Evolutionary conservation across 208 protist genomes (phyloP).

Genomic region (Trypanosoma grayi): DNA sequence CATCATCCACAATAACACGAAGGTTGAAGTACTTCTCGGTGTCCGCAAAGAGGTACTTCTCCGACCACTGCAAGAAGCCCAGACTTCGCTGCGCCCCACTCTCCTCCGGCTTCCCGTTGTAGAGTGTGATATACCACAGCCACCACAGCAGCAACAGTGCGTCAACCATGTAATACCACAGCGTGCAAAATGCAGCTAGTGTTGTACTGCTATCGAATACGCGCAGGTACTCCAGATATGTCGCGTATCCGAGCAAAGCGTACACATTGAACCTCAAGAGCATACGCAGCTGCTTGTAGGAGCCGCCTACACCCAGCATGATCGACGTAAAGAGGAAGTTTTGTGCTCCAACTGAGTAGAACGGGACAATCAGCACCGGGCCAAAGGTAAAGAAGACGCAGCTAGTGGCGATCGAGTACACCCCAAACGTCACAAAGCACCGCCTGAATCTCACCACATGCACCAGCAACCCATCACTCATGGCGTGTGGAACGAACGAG

Average conservation of each 20-base stretch:
- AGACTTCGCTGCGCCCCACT: conserved; percentile 53
- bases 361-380: conserved; percentile 39
- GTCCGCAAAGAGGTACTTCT: conserved; percentile 64
- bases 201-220: conserved; percentile 6
- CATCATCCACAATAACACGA: conserved; percentile 57
- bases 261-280: conserved; percentile 42
- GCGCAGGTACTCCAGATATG: conserved; percentile 39
- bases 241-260: conserved; percentile 51
- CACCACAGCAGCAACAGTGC: conserved; percentile 35
- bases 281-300: conserved; percentile 37
- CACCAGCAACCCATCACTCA: conserved; percentile 35
- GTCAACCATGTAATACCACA: conserved; percentile 33
- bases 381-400: conserved; percentile 24
- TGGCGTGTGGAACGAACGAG: conserved; percentile 59
- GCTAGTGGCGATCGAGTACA: conserved; percentile 50
- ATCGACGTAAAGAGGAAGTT: conserved; percentile 22
- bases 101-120: conserved; percentile 54
- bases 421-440: conserved; percentile 39
- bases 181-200: background rate
- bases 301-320: conserved; percentile 28
- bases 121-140: conserved; percentile 63
- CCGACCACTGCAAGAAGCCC: conserved; percentile 43
- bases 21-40: conserved; percentile 70
- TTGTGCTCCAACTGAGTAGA: conserved; percentile 41
- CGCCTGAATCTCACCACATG: conserved; percentile 39